Evolutionary conservation across 306 rosid genomes (phyloP).

Genomic region (Vigna trinervia): DNA sequence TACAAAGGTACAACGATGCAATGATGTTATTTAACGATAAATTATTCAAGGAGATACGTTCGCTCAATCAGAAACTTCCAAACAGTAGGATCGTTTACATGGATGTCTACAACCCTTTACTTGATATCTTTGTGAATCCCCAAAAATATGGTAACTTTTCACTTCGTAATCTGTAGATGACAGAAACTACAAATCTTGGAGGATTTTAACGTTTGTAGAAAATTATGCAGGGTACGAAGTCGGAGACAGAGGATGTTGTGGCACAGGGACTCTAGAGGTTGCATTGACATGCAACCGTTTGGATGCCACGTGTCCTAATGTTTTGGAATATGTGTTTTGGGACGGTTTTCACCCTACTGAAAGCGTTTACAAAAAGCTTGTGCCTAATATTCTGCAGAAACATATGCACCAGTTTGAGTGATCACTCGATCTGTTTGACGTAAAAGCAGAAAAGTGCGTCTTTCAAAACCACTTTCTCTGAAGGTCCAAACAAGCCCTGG

Average conservation of each 20-base stretch:
- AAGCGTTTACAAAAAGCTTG: constrained; percentile 44
- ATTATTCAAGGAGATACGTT: constrained; percentile 26
- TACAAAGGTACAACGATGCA: constrained; percentile 50
- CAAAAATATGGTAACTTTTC: constrained; percentile 55
- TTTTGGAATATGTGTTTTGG: constrained; percentile 62
- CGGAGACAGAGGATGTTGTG: constrained; percentile 69
- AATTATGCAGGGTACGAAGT: constrained; percentile 52
- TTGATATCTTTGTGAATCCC: constrained; percentile 55
- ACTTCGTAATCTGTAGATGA: neutral
- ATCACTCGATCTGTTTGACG: neutral
- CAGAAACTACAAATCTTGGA: neutral
- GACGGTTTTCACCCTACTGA: constrained; percentile 79
- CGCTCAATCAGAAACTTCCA: constrained; percentile 36
- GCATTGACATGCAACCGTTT: constrained; percentile 52
- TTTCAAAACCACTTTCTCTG: no score
- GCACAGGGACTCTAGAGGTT: constrained; percentile 63
- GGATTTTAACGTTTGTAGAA: neutral
- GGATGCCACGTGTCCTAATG: constrained; percentile 44
- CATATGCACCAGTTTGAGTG: constrained; percentile 36
- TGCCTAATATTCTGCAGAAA: constrained; percentile 44
- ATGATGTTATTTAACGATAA: constrained; percentile 57
- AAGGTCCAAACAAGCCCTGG: no score
- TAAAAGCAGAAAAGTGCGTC: no score
- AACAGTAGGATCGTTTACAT: constrained; percentile 50
- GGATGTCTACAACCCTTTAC: constrained; percentile 61